Evolutionary conservation across 345 rosid species (phyloP).

Genomic region (Schrenkiella parvula): DNA sequence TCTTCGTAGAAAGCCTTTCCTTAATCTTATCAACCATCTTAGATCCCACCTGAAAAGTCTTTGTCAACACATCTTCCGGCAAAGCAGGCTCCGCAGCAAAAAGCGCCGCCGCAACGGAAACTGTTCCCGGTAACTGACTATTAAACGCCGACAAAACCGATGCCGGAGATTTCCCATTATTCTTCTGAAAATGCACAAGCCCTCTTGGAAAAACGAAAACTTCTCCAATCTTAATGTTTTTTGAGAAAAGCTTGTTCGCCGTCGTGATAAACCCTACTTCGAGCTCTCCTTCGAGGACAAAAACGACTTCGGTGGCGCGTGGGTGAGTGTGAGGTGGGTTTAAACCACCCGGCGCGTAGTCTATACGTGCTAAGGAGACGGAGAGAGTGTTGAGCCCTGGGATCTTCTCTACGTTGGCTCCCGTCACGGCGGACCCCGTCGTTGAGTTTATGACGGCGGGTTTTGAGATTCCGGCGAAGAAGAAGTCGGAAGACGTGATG

Average conservation of each 20-base stretch:
- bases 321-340: conserved; percentile 75
- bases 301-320: conserved; percentile 62
- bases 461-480: conserved; percentile 50
- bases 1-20: conserved; percentile 49
- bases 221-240: conserved; percentile 51
- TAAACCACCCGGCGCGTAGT: conserved; percentile 49
- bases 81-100: conserved; percentile 47
- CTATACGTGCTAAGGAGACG: conserved; percentile 54
- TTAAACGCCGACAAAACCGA: conserved; percentile 51
- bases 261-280: conserved; percentile 68
- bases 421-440: conserved; percentile 48
- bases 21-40: conserved; percentile 55
- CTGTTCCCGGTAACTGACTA: conserved; percentile 65
- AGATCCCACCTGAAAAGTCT: conserved; percentile 58
- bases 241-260: conserved; percentile 46
- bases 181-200: conserved; percentile 64
- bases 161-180: conserved; percentile 43
- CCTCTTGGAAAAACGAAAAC: conserved; percentile 59
- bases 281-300: conserved; percentile 54
- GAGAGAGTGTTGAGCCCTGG: conserved; percentile 69
- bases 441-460: conserved; percentile 45
- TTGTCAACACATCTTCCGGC: conserved; percentile 57
- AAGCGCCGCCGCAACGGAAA: conserved; percentile 40
- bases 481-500: conserved; percentile 51
- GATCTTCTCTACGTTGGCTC: conserved; percentile 53